Evolutionary conservation across 2,329 filamentous ascomycete species (phyloP), one percentile per base, ranked within the genome.

Genomic region (Venturia effusa): DNA sequence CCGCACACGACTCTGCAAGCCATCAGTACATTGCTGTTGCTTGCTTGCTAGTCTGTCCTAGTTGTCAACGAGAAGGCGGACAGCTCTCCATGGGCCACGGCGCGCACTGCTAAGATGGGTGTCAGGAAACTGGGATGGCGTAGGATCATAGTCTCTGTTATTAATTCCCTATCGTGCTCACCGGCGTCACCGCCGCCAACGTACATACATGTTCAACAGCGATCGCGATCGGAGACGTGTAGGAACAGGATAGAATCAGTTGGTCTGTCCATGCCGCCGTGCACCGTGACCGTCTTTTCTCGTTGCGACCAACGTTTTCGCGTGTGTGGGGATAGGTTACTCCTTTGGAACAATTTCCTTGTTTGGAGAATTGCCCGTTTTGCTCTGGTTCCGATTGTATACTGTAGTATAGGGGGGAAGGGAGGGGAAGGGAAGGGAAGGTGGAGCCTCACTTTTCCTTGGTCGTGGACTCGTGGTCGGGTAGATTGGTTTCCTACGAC

Each of bases 341-440:
- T 57, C 30, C 51, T 37, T 57, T 57, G 15, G 51, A 34, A 32
- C 27, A 57, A 57, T 57, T 57, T 32, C 51, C 51, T 57, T 57
- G 27, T 57, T 57, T 57, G 51, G 51, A 57, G 51, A 57, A 57
- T 57, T 57, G 27, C 51, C 51, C 24, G 51, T 57, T 57, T 57
- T 2, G 51, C 27, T 51, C 45, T 51, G 45, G 22, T 51, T 11
- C 10, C n/a, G n/a, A n/a, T n/a, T n/a, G n/a, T n/a, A n/a, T n/a
- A n/a, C n/a, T n/a, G n/a, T n/a, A n/a, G n/a, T n/a, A n/a, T n/a
- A n/a, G n/a, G n/a, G n/a, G n/a, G n/a, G n/a, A n/a, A n/a, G n/a
- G n/a, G n/a, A n/a, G n/a, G n/a, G n/a, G n/a, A n/a, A n/a, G n/a
- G n/a, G n/a, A n/a, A n/a, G n/a, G n/a, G n/a, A n/a, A n/a, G n/a